A percentile compares a stretch with the other conserved stretches of the same genome.
Conservation (phyloP, 257 asterid species). For the Solanum piurae region DNA sequence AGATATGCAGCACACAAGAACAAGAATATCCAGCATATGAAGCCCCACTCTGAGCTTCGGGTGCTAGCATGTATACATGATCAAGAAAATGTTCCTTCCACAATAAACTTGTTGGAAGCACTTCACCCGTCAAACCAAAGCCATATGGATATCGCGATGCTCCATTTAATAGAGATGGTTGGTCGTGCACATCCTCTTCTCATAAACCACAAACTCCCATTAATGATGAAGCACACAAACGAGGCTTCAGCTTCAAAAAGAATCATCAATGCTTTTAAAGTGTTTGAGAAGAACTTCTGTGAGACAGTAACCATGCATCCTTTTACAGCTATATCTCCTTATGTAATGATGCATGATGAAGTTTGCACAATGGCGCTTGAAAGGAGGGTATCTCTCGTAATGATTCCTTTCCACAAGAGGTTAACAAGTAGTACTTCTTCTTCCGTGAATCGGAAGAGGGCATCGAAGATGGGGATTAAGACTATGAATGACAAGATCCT, state of each 20-base stretch:
- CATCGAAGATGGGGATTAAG: conserved; percentile 1
- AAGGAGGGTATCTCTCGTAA: conserved; percentile 12
- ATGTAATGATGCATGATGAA: conserved; percentile 19
- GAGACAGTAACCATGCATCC: conserved; percentile 8
- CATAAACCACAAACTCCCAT: conserved; percentile 22
- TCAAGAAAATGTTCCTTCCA: conserved; percentile 17
- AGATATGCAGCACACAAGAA: conserved; percentile 9
- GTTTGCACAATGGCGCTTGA: conserved; percentile 18
- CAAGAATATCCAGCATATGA: conserved; percentile 12
- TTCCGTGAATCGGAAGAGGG: neutral
- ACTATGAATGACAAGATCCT: conserved; percentile 12
- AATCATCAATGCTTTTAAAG: conserved; percentile 25
- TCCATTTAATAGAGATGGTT: conserved; percentile 24
- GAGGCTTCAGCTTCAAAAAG: conserved; percentile 10
- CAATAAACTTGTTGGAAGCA: conserved; percentile 18
- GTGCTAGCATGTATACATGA: conserved; percentile 22
- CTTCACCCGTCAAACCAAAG: conserved; percentile 13
- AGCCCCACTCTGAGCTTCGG: conserved; percentile 17
- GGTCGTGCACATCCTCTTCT: conserved; percentile 27
- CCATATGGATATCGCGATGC: conserved; percentile 11
- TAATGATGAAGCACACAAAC: neutral
- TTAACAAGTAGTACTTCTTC: neutral
- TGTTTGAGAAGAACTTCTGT: conserved; percentile 8
- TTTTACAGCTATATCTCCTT: conserved; percentile 23
- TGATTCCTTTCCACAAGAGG: conserved; percentile 19